A percentile compares a stretch with the other conserved stretches of the same genome.
Conservation (phyloP, 371 early-diverging fungal genomes). For the Mortierella sp. region DNA sequence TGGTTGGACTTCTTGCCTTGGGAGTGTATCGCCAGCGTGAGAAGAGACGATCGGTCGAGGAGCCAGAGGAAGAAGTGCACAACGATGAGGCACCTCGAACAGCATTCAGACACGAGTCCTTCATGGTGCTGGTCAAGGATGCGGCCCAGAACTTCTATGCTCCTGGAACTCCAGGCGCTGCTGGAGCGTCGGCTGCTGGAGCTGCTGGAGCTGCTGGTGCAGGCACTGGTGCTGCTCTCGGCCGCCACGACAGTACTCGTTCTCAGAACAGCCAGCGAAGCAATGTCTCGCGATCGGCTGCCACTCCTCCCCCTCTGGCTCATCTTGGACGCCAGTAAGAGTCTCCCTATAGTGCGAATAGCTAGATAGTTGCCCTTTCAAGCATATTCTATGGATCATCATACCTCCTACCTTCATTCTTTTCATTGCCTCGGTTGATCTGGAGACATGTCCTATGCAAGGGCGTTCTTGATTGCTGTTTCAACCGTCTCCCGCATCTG, state of each 20-base stretch:
- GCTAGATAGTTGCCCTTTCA: background rate
- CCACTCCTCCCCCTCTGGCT: conserved; percentile 39
- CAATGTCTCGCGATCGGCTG: conserved; percentile 14
- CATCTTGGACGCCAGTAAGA: conserved; percentile 28
- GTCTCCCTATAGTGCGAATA: background rate
- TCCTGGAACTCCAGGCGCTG: conserved; percentile 27
- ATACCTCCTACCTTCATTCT: too few species aligned
- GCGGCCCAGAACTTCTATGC: conserved; percentile 49
- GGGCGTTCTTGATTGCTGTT: too few species aligned
- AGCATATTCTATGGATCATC: too few species aligned
- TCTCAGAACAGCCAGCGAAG: conserved; percentile 43
- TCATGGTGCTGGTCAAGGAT: conserved; percentile 53
- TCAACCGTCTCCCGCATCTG: too few species aligned
- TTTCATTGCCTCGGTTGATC: too few species aligned
- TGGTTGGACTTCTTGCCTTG: conserved; percentile 40
- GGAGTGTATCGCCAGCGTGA: conserved; percentile 44
- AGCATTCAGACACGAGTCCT: conserved; percentile 52
- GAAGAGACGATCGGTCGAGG: conserved; percentile 23
- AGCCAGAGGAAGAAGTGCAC: conserved; percentile 8
- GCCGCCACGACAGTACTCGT: conserved; percentile 30
- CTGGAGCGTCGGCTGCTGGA: conserved; percentile 15
- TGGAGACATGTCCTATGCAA: too few species aligned
- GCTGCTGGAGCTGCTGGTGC: conserved; percentile 21
- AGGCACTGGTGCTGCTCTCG: conserved; percentile 24
- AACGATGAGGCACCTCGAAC: conserved; percentile 51